Evolutionary conservation across 2,329 filamentous ascomycete genomes (phyloP).

Genomic region (Emydomyces testavorans): DNA sequence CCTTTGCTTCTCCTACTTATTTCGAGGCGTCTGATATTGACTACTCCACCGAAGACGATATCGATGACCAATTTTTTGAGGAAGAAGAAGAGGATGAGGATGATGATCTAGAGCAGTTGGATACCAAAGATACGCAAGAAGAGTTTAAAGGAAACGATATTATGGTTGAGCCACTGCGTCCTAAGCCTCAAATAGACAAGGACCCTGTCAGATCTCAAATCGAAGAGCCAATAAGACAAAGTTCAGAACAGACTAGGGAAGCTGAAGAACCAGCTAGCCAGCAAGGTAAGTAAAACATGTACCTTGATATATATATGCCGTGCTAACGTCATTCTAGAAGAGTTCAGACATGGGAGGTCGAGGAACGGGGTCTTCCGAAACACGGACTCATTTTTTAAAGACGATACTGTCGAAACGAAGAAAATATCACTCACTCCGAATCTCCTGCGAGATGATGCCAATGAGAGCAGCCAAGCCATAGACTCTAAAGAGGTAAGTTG

Average conservation of each 20-base stretch:
- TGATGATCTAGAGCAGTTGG: conserved; percentile 26
- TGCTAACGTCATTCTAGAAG: conserved; percentile 5
- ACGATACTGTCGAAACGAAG: conserved; percentile 86
- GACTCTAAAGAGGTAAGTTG: conserved; percentile 33
- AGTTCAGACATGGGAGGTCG: conserved; percentile 41
- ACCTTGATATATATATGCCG: background rate
- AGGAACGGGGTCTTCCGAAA: conserved; percentile 80
- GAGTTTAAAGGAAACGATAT: conserved; percentile 29
- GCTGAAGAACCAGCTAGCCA: conserved; percentile 57
- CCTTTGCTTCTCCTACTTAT: conserved; percentile 74
- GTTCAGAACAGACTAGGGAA: conserved; percentile 35
- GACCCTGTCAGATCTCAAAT: conserved; percentile 23
- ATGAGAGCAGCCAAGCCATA: conserved; percentile 19
- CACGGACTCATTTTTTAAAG: conserved; percentile 94
- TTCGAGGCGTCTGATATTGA: conserved; percentile 85
- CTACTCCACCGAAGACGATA: conserved; percentile 58
- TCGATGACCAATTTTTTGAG: conserved; percentile 37
- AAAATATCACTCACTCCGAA: conserved; percentile 96
- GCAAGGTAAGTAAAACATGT: conserved; percentile 25
- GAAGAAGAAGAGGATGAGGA: conserved; percentile 35
- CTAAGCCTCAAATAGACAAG: conserved; percentile 32
- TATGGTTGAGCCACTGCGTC: conserved; percentile 35
- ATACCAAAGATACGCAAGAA: conserved; percentile 20
- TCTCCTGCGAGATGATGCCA: conserved; percentile 67
- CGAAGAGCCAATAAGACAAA: conserved; percentile 21